Base-by-base conservation (phyloP, 257 asterid genomes). In the Solanum stenotomum region DNA sequence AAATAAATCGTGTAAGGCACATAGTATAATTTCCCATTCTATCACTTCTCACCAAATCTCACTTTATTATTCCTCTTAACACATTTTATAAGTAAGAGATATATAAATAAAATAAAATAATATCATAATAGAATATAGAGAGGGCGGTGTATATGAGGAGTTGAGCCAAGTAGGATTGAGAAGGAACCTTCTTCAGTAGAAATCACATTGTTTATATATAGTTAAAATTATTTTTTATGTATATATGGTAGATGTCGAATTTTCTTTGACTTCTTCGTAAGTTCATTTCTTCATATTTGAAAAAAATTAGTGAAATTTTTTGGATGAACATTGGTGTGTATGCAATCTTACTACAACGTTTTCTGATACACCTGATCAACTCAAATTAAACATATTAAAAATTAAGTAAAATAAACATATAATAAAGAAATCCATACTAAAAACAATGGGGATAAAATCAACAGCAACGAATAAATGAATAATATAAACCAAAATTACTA, bases 31-130 rank as follows among this genome's bases (percentile, higher is more conserved):
- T 68, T 38, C 89, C 76, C 93, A 93, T 81, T 92, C 89, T 85
- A 87, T 89, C 87, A 95, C 92, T 88, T 90, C 94, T 84, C 92
- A 93, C 94, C 97, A 93, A 94, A 93, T 90, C 90, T 87, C 85
- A 18, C n/a, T 86, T 87, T 15, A 68, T 90, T 85, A 85, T 67
- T 86, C 23, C 49, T 38, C 18, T 56, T 15, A 40, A 38, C 35
- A 35, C 33, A 23, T 18, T 44, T 76, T 78, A 35, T 84, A 49
- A 61, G 63, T 8, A 38, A 78, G 68, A 46, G 18, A 81, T n/a
- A n/a, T 2, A 23, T 65, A n/a, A n/a, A n/a, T 11, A 65, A 65
- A n/a, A 23, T 63, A 63, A 18, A 10, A 3, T 6, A 7, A 29
- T 29, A 12, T 68, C 20, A 67, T 67, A 25, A 25, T 67, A 2